phyloP scores from a whole-genome alignment of 306 rosid species.

The Cicer chorassanicum region DNA sequence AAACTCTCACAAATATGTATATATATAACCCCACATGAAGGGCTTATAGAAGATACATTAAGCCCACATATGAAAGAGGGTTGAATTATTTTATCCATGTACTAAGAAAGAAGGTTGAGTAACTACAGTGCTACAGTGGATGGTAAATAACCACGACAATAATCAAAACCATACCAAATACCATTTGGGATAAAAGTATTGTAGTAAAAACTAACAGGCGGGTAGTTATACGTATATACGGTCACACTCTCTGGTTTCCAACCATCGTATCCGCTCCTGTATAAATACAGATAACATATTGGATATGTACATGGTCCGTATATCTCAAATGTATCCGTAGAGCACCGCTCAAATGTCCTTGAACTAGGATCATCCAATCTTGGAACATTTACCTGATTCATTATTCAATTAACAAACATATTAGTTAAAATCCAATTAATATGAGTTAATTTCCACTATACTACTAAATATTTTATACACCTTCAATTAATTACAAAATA shows the following conservation, averaged over 20 bases:
- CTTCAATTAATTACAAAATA: no score
- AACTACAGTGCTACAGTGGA: conserved; percentile 41
- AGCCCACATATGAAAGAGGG: not conserved
- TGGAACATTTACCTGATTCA: conserved; percentile 64
- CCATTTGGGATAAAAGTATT: conserved; percentile 58
- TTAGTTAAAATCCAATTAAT: not conserved
- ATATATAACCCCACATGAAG: not conserved
- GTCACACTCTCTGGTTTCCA: conserved; percentile 77
- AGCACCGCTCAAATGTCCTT: conserved; percentile 76
- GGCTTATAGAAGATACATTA: not conserved
- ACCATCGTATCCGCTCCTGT: conserved; percentile 82
- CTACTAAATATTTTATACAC: no score
- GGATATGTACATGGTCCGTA: conserved; percentile 74
- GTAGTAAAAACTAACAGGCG: conserved; percentile 61
- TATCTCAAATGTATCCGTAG: conserved; percentile 73
- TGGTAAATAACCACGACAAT: conserved; percentile 48
- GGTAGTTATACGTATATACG: conserved; percentile 49
- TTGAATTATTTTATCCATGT: no score
- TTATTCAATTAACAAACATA: not conserved
- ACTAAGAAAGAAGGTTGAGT: not conserved
- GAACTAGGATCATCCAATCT: conserved; percentile 69
- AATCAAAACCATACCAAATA: conserved; percentile 80
- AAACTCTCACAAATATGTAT: no score
- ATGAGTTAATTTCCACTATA: not conserved
- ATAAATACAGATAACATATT: conserved; percentile 68